phyloP scores from a whole-genome alignment of 768 basidiomycete genomes.

The Russula compacta region DNA sequence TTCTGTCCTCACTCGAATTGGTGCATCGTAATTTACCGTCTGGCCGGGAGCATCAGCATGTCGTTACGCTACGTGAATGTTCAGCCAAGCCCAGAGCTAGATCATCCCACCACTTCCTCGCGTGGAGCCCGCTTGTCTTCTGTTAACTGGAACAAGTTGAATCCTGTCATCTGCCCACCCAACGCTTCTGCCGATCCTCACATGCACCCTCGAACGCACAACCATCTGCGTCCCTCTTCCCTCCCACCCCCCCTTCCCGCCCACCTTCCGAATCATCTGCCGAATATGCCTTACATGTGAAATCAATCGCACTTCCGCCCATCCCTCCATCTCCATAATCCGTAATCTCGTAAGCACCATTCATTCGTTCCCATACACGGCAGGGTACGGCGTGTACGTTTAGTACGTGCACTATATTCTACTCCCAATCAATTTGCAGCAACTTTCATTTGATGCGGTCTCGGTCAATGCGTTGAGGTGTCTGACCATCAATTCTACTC shows the following conservation, averaged over 20 bases:
- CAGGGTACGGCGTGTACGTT: not conserved
- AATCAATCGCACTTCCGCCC: not conserved
- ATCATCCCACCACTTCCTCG: not conserved
- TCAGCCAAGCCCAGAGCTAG: not conserved
- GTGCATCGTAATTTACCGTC: not conserved
- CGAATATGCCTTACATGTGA: conserved; percentile 4
- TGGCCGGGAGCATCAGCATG: not conserved
- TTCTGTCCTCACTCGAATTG: conserved; percentile 1
- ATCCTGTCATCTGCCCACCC: not conserved
- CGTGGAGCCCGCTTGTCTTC: not conserved
- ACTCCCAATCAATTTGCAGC: not conserved
- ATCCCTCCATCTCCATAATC: not conserved
- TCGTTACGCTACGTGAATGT: not conserved
- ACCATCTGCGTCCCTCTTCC: not conserved
- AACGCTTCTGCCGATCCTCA: not conserved
- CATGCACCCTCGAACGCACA: not conserved
- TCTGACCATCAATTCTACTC: not conserved
- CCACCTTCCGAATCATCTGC: conserved; percentile 1
- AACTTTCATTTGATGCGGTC: not conserved
- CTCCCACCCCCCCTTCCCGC: not conserved
- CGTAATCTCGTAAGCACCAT: not conserved
- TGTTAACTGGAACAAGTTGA: not conserved
- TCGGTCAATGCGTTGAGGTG: not conserved
- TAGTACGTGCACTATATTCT: conserved; percentile 5
- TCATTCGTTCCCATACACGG: not conserved